Conservation (phyloP, 495 filamentous ascomycete species). For the Extremus antarcticus region DNA sequence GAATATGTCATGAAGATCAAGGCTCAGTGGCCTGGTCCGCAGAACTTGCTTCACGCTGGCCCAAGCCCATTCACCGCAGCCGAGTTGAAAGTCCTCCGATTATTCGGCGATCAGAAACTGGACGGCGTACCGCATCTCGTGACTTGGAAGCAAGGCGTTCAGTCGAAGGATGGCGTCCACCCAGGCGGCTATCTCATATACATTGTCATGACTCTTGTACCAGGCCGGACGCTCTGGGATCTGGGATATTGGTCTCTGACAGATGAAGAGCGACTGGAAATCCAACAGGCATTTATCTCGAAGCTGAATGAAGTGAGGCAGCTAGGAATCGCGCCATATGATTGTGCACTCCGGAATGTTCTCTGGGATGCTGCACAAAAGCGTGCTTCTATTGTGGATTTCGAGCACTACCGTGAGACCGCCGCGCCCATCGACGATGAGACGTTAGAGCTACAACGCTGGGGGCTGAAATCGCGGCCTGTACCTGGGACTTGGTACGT, state of each 20-base stretch:
- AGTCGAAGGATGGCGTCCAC: constrained; percentile 6
- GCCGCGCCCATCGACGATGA: constrained; percentile 12
- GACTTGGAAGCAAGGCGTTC: background rate
- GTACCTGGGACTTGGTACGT: constrained; percentile 7
- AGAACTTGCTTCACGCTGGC: constrained; percentile 2
- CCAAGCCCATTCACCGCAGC: constrained; percentile 9
- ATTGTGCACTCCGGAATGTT: constrained; percentile 14
- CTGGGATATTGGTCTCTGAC: constrained; percentile 8
- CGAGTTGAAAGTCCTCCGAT: constrained; percentile 5
- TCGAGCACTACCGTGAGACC: constrained; percentile 10
- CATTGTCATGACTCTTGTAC: constrained; percentile 14
- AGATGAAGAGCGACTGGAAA: background rate
- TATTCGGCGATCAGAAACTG: background rate
- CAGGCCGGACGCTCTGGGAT: constrained; percentile 9
- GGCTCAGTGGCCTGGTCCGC: constrained; percentile 7
- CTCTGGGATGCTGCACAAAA: constrained; percentile 1
- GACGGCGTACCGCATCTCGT: constrained; percentile 10
- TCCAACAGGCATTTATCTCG: constrained; percentile 5
- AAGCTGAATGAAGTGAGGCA: constrained; percentile 5
- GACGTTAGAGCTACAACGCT: constrained; percentile 12
- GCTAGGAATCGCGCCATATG: constrained; percentile 12
- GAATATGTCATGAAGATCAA: constrained; percentile 15
- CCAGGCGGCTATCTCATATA: constrained; percentile 12
- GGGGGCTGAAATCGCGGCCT: constrained; percentile 10
- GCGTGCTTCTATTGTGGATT: constrained; percentile 12